These are phyloP conservation scores for Xylariales sp. DNA, from an alignment of 2,329 filamentous ascomycete species.

Conservation along the genomic window DNA sequence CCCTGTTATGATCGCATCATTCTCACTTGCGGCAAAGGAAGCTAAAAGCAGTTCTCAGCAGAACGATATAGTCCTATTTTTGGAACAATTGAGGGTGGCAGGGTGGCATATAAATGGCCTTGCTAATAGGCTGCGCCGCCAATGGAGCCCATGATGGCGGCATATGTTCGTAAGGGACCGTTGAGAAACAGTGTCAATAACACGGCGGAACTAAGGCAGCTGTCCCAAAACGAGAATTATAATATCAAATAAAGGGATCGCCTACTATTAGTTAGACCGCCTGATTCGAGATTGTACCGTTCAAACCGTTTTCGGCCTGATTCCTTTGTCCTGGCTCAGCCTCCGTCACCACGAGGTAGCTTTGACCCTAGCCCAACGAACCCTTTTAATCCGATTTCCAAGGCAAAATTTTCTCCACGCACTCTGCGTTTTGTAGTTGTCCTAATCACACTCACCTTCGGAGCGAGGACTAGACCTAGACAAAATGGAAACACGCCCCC, in stretches of 20 bases:
- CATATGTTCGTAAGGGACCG: background rate
- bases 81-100: conserved; percentile 30
- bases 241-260: background rate
- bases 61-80: conserved; percentile 29
- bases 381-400: no score
- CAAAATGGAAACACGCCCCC: background rate
- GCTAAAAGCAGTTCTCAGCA: conserved; percentile 33
- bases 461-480: background rate
- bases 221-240: no score
- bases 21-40: conserved; percentile 31
- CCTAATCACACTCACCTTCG: background rate
- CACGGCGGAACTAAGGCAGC: no score
- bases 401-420: background rate
- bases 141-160: conserved; percentile 29
- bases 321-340: background rate
- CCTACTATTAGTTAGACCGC: background rate
- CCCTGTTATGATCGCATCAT: conserved; percentile 39
- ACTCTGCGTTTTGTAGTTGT: background rate
- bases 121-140: conserved; percentile 21
- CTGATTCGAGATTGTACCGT: background rate
- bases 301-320: background rate
- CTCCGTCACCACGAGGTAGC: background rate
- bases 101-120: conserved; percentile 39
- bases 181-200: background rate
- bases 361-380: background rate